phyloP scores from a whole-genome alignment of 805 yeast species.

The Spathaspora sp. region DNA sequence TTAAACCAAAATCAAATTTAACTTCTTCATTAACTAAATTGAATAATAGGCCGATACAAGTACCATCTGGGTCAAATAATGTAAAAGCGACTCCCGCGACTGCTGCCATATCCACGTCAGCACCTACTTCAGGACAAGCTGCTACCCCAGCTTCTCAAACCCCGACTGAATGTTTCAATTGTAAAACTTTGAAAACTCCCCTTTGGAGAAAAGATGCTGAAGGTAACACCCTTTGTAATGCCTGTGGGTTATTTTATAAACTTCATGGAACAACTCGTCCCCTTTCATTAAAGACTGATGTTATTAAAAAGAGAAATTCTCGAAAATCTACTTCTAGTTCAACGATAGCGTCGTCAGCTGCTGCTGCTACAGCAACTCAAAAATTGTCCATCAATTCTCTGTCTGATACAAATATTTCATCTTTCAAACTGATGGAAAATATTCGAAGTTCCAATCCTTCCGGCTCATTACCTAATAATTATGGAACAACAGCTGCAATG shows the following conservation, averaged over 20 bases:
- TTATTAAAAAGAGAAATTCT: constrained; percentile 47
- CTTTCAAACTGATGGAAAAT: too few relatives aligned
- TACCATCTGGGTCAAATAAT: too few relatives aligned
- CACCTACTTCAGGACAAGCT: neutral
- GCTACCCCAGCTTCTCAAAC: constrained; percentile 1
- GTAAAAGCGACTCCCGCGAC: neutral
- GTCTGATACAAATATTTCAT: neutral
- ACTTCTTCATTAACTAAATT: constrained; percentile 12
- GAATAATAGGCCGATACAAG: constrained; percentile 1
- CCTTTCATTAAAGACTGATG: constrained; percentile 53
- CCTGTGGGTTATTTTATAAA: constrained; percentile 59
- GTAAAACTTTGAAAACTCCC: constrained; percentile 59
- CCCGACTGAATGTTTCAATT: constrained; percentile 43
- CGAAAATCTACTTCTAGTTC: constrained; percentile 3
- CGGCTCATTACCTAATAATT: constrained; percentile 6
- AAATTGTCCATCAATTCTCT: neutral
- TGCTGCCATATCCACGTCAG: neutral
- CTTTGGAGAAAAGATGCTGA: constrained; percentile 59
- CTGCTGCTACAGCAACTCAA: neutral
- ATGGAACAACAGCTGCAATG: neutral
- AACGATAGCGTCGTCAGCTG: neutral
- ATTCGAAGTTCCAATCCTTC: neutral
- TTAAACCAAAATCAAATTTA: constrained; percentile 11
- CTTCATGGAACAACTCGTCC: constrained; percentile 64
- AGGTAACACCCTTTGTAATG: constrained; percentile 62